Evolutionary conservation across 129 eudicot genomes (phyloP), one percentile per base, ranked within the genome.

Genomic region (Silybum marianum): DNA sequence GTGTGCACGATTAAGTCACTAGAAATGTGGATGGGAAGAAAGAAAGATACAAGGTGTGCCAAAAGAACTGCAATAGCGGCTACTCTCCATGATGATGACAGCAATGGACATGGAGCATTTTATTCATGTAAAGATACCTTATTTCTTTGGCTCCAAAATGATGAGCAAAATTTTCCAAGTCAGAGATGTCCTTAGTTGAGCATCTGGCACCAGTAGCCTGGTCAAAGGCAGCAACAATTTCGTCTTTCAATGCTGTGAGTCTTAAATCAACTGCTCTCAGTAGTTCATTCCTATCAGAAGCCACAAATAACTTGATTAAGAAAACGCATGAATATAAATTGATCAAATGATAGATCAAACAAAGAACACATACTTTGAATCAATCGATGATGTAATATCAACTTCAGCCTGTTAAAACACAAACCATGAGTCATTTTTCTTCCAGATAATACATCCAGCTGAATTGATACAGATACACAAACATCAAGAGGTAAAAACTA

Each of bases 211-310:
- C 89, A 82, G 90, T 82, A 84, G 90, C 92, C 80, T 71, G 87
- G 88, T 84, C 88, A 71, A 91, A 88, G 70, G 98, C 89, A 74
- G 85, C 54, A 69, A 80, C 81, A 36, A 96, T 58, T 87, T 96
- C 97, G 11, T 79, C 97, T 73, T 87, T 86, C 48, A 96, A 70
- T 34, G 92, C 96, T 6, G 83, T 80, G 36, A 96, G 89, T 84
- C 99, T 90, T 83, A 91, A 85, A 88, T 93, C 98, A 89, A 96
- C 89, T 75, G 96, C 99, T 75, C 87, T 88, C 71, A 96, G 80
- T 86, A 96, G 78, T 81, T 93, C 98, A 77, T 96, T 91, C 87
- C 99, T 96, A 88, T 77, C 36, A 88, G 78, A 70, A 82, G 75
- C 28, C 81, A 87, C 72, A 32, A 32, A 69, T 3, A 77, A 60